A percentile compares a stretch with the other conserved stretches of the same genome.
Evolutionary conservation across 1,139 yeast species (phyloP).

Genomic region (Chernovozyma aurita): DNA sequence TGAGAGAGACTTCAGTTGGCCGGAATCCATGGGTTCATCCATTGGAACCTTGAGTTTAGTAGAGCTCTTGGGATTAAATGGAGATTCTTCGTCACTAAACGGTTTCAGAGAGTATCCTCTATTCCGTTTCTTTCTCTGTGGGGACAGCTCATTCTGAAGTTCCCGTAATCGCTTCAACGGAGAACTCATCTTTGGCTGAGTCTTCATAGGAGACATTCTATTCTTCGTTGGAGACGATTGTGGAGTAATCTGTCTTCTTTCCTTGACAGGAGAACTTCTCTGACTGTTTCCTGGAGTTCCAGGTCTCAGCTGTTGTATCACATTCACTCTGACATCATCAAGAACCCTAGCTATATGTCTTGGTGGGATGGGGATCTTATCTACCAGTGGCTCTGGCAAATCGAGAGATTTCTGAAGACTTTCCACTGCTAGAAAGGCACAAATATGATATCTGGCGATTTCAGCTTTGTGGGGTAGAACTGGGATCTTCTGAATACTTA

Average conservation of each 20-base stretch:
- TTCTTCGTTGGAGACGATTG: constrained; percentile 4
- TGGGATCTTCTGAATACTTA: constrained; percentile 47
- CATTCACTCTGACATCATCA: constrained; percentile 38
- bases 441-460: constrained; percentile 59
- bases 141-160: constrained; percentile 4
- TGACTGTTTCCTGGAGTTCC: constrained; percentile 24
- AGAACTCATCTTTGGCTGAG: constrained; percentile 18
- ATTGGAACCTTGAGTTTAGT: background rate
- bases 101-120: background rate
- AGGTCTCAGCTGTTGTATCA: constrained; percentile 11
- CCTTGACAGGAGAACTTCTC: constrained; percentile 25
- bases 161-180: constrained; percentile 27
- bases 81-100: constrained; percentile 24
- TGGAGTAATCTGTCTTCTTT: too few relatives aligned
- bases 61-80: constrained; percentile 25
- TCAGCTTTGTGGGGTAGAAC: constrained; percentile 49
- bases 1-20: too few relatives aligned
- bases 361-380: constrained; percentile 58
- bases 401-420: constrained; percentile 37
- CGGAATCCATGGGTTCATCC: background rate
- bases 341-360: constrained; percentile 36
- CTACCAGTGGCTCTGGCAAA: constrained; percentile 44
- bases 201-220: constrained; percentile 12
- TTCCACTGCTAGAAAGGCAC: constrained; percentile 60
- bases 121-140: constrained; percentile 1